Conservation (phyloP, 257 asterid species). For the Solanum dulcamara region DNA sequence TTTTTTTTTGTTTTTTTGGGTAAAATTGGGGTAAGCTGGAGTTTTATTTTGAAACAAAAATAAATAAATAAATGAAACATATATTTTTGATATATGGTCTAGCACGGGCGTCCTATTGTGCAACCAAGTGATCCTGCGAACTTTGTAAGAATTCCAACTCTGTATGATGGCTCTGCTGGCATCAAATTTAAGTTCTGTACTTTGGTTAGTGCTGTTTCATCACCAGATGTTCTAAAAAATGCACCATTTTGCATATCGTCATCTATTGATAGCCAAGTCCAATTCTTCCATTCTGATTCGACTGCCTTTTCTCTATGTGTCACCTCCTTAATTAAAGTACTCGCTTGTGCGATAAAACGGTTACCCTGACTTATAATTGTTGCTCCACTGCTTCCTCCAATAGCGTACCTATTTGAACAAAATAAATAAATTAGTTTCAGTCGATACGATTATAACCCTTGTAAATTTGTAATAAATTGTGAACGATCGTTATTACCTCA, state of each 20-base stretch:
- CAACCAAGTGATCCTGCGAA: constrained; percentile 35
- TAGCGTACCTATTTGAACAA: constrained; percentile 35
- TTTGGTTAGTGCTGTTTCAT: constrained; percentile 3
- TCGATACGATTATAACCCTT: background rate
- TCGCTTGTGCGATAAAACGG: constrained; percentile 42
- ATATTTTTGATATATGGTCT: background rate
- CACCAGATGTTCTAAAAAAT: constrained; percentile 36
- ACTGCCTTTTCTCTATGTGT: constrained; percentile 20
- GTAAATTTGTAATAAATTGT: background rate
- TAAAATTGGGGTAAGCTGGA: background rate
- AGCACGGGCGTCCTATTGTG: constrained; percentile 21
- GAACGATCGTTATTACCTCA: background rate
- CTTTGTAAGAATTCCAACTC: constrained; percentile 16
- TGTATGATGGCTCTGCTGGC: constrained; percentile 5
- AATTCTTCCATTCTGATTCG: constrained; percentile 28
- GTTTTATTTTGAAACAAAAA: background rate
- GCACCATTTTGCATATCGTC: constrained; percentile 44
- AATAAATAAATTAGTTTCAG: background rate
- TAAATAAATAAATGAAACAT: background rate
- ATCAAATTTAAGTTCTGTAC: constrained; percentile 12
- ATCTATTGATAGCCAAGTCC: constrained; percentile 50
- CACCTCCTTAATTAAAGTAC: constrained; percentile 8
- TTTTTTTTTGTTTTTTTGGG: background rate
- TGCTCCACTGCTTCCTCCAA: constrained; percentile 52
- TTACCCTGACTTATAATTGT: constrained; percentile 70